Base-by-base conservation (phyloP, 768 basidiomycete genomes). In the Solioccasus polychromus region DNA sequence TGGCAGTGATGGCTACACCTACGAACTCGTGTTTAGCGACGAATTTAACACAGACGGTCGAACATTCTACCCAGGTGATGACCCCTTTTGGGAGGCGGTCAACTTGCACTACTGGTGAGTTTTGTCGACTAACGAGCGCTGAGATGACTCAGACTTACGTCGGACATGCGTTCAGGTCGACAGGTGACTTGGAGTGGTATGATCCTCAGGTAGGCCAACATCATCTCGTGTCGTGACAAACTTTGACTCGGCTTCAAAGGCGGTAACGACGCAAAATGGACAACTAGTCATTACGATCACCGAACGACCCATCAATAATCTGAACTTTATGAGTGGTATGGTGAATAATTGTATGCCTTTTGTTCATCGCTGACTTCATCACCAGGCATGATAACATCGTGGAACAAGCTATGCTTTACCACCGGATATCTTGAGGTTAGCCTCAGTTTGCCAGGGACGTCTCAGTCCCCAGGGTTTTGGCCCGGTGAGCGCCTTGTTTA, bases 341-440 rank as follows among this genome's bases (percentile, higher is more conserved):
- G n/a, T n/a, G n/a, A n/a, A n/a, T 64, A 2, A 29, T 31, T 31
- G 5, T 40, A 19, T 29, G 7, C 15, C 34, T 45, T 43, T 39
- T 14, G 37, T 40, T 24, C 10, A 8, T 42, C 35, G 23, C 39
- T 50, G 24, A 56, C 18, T 42, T 54, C 41, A 25, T 43, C 39
- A 17, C 38, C 29, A 47, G 82, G 80, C 29, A 85, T 85, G 83
- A 42, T 93, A 9, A 82, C 86, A 54, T 78, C 83, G 11, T 96
- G 94, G 93, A 95, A 96, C 68, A 91, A 96, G 68, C 68, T 96
- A 44, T 98, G 94, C 69, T 96, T 93, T 68, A 94, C 83, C 14
- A 92, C 91, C 0, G 92, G 91, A 2, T 92, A 93, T 60, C 71
- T 97, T 45, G 96, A 96, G 68, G 80, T 85, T 3, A 78, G 74